These are phyloP conservation scores for Candida insectorum DNA, from an alignment of 805 yeast genomes.

Conservation along the genomic window DNA sequence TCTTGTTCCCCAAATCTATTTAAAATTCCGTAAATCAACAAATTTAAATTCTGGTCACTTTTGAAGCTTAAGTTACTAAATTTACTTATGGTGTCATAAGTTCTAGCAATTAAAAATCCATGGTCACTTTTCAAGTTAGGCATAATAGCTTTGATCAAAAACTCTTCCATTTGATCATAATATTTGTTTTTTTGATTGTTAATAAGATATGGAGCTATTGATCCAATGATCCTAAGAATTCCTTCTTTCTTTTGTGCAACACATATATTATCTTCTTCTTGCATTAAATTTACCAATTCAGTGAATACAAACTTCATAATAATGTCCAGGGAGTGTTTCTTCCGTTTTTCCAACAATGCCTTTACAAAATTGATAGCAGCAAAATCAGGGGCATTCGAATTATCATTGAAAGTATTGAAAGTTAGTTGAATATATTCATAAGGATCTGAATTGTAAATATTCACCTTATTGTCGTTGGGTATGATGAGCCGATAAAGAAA, in stretches of 20 bases:
- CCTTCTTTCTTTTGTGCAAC: conserved; percentile 70
- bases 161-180: conserved; percentile 60
- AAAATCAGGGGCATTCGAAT: conserved; percentile 61
- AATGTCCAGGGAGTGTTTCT: conserved; percentile 55
- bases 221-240: conserved; percentile 72
- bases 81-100: conserved; percentile 62
- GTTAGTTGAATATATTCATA: conserved; percentile 78
- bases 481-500: conserved; percentile 75
- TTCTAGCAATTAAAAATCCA: conserved; percentile 73
- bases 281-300: conserved; percentile 33
- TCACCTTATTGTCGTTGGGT: conserved; percentile 64
- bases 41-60: conserved; percentile 17
- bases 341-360: conserved; percentile 68
- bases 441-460: conserved; percentile 81
- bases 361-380: conserved; percentile 75
- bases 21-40: conserved; percentile 33
- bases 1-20: conserved; percentile 19
- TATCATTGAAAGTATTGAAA: conserved; percentile 47
- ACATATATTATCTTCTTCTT: conserved; percentile 42
- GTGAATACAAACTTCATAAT: conserved; percentile 58
- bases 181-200: conserved; percentile 50
- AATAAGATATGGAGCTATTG: conserved; percentile 55
- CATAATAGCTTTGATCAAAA: conserved; percentile 59
- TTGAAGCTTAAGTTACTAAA: conserved; percentile 60
- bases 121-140: conserved; percentile 65